Evolutionary conservation across 768 basidiomycete species (phyloP).

Genomic region (Grammothele lineata): DNA sequence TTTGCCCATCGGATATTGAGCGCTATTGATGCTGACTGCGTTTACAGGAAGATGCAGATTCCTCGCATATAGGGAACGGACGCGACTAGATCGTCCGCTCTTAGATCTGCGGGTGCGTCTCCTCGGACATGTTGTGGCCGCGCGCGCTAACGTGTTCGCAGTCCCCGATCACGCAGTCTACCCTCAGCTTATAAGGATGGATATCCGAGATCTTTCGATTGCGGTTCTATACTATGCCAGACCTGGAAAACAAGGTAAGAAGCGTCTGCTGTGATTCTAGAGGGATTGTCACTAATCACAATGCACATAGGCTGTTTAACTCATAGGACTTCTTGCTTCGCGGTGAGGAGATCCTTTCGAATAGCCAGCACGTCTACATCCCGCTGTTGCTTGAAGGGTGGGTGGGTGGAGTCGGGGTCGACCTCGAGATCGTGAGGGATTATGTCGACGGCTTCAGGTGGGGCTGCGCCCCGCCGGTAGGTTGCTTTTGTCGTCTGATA

Average conservation of each 20-base stretch:
- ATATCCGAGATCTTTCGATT: constrained; percentile 86
- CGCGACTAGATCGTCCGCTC: constrained; percentile 89
- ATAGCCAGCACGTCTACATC: constrained; percentile 95
- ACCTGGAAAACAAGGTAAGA: constrained; percentile 79
- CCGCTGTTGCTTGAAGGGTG: constrained; percentile 73
- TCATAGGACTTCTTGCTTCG: constrained; percentile 99
- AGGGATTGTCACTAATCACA: constrained; percentile 6
- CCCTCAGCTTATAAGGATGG: constrained; percentile 86
- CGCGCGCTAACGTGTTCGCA: neutral
- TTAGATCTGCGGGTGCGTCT: constrained; percentile 83
- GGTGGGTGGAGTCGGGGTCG: constrained; percentile 82
- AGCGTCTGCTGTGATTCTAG: neutral
- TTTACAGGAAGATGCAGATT: constrained; percentile 46
- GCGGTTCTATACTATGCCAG: constrained; percentile 99
- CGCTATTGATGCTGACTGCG: no score
- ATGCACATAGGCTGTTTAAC: constrained; percentile 64
- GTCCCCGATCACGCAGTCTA: constrained; percentile 85
- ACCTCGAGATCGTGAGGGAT: constrained; percentile 85
- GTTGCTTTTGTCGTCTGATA: neutral
- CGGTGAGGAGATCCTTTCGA: constrained; percentile 97
- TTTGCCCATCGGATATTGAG: neutral
- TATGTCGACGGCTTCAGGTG: constrained; percentile 94
- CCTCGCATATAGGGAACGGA: constrained; percentile 83
- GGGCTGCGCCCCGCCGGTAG: constrained; percentile 71
- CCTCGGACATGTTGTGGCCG: neutral